Conservation (phyloP, 805 yeast genomes). For the Metschnikowia dekortorum region DNA sequence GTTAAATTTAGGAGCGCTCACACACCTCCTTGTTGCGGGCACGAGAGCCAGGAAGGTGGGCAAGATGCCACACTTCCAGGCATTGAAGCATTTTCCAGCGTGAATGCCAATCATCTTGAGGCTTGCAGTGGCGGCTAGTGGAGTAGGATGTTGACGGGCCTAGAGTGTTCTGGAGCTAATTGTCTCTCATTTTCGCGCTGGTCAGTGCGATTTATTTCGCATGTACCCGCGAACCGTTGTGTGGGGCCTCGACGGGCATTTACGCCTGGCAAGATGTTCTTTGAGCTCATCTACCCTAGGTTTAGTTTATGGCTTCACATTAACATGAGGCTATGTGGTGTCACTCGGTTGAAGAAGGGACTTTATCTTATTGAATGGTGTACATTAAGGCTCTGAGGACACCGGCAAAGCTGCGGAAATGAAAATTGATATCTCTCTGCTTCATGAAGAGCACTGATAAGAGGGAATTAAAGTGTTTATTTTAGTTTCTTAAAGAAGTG, state of each 20-base stretch:
- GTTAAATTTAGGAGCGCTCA: neutral
- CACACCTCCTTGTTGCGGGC: neutral
- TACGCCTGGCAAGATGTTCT: too few species aligned
- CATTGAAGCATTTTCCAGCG: neutral
- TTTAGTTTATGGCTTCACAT: too few species aligned
- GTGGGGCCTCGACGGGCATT: too few species aligned
- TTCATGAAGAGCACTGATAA: too few species aligned
- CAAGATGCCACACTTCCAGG: neutral
- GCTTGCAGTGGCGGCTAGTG: neutral
- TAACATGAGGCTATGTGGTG: too few species aligned
- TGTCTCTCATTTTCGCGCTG: neutral
- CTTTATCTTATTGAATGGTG: too few species aligned
- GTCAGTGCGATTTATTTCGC: neutral
- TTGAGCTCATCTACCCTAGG: too few species aligned
- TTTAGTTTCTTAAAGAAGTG: neutral
- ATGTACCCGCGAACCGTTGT: too few species aligned
- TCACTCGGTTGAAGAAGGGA: too few species aligned
- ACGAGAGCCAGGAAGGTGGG: neutral
- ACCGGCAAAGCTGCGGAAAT: too few species aligned
- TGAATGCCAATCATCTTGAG: neutral
- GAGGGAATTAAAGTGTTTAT: neutral
- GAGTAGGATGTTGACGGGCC: neutral
- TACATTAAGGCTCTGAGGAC: too few species aligned
- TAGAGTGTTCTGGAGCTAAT: neutral
- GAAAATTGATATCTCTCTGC: too few species aligned